A percentile compares a stretch with the other conserved stretches of the same genome.
Evolutionary conservation across 1,139 yeast genomes (phyloP).

Genomic region (Yamadazyma dendronema): DNA sequence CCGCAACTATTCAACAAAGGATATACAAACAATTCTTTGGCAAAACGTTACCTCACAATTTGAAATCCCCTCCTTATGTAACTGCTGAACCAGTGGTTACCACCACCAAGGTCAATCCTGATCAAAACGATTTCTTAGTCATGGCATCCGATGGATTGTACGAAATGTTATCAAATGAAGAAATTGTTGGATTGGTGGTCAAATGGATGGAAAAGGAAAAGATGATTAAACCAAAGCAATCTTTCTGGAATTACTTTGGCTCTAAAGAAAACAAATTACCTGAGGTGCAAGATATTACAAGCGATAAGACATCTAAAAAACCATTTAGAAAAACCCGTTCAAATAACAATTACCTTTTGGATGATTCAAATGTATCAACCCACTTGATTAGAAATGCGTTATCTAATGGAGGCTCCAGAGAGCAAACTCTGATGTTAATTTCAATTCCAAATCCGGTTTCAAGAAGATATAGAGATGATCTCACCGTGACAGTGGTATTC

Average conservation of each 20-base stretch:
- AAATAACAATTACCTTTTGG: conserved; percentile 48
- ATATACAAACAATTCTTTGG: conserved; percentile 81
- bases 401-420: conserved; percentile 82
- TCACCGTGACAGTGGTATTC: conserved; percentile 93
- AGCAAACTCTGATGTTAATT: conserved; percentile 82
- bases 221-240: conserved; percentile 54
- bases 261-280: conserved; percentile 56
- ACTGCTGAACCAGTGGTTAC: conserved; percentile 95
- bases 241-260: conserved; percentile 49
- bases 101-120: conserved; percentile 71
- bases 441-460: conserved; percentile 94
- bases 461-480: conserved; percentile 89
- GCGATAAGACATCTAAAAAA: conserved; percentile 47
- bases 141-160: conserved; percentile 94
- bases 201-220: conserved; percentile 87
- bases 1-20: conserved; percentile 68
- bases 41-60: conserved; percentile 72
- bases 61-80: conserved; percentile 92
- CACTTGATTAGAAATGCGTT: conserved; percentile 92
- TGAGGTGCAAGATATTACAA: conserved; percentile 59
- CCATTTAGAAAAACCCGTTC: conserved; percentile 44
- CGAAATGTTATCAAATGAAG: conserved; percentile 89
- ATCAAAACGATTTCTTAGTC: conserved; percentile 79
- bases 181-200: conserved; percentile 87
- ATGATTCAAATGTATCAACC: conserved; percentile 87